Base-by-base conservation (phyloP, 2,329 filamentous ascomycete species). In the Penicillium digitatum region DNA sequence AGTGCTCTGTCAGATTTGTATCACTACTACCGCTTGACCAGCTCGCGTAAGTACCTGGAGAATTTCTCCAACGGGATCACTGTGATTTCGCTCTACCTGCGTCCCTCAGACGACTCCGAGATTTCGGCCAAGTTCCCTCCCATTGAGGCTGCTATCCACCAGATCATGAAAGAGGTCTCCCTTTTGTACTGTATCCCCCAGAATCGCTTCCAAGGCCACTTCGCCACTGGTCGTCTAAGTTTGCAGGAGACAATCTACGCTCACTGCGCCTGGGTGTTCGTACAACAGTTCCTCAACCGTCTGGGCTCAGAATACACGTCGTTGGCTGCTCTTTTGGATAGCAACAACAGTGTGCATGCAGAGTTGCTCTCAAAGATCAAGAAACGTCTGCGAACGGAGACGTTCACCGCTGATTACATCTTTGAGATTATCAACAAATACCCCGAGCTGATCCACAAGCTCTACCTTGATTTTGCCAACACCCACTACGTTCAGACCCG, bases 41-140 rank as follows among this genome's bases (percentile, higher is more conserved):
- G 90, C 69, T 94, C 94, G 27, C 84, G 94, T 66, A 99, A 99
- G 79, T 99, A 99, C 70, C 89, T 99, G 45, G 90, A 99, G 77
- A 94, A 97, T 77, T 99, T 99, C 81, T 94, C 92, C 69, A 99
- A 99, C 74, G 94, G 94, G 59, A 95, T 96, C 72, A 95, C 90
- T 14, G 88, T 97, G 74, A 95, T 97, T 82, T 96, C 91, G 65
- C 84, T 96, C 60, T 99, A 99, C 75, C 82, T 99, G 57, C 87
- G 88, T 62, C 91, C 90, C 22, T 82, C 88, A 18, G 82, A 82
- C 61, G 73, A 81, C 24, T 77, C 83, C 35, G 75, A 81, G 39
- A 80, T 82, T 54, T 77, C 78, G 10, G 72, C 76, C 58, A 81
- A 80, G 62, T 79, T 82, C 70, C 92, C 93, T 37, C 87, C 91